A percentile compares a stretch with the other conserved stretches of the same genome.
phyloP scores from a whole-genome alignment of 1,139 yeast species.

The Kluyveromyces marxianus region DNA sequence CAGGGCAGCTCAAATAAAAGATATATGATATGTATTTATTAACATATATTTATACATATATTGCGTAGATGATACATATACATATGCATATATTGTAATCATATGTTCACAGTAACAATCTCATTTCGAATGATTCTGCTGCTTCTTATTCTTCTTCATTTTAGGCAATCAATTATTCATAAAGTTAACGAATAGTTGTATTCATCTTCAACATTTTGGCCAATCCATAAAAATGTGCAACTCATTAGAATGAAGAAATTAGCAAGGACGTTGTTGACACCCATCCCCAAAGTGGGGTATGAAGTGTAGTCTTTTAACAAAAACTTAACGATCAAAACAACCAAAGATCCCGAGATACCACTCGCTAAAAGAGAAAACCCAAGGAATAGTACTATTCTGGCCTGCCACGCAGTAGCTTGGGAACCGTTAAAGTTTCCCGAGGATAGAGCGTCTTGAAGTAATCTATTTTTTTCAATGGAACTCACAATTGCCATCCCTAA shows the following conservation, averaged over 20 bases:
- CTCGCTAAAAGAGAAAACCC: conserved; percentile 93
- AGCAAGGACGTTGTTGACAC: conserved; percentile 77
- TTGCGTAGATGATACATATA: not conserved
- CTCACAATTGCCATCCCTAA: conserved; percentile 89
- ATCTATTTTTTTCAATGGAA: conserved; percentile 78
- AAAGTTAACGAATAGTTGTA: conserved; percentile 85
- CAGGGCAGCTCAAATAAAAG: too few species aligned
- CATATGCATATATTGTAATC: not conserved
- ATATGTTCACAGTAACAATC: too few species aligned
- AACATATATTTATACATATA: not conserved
- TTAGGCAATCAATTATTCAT: conserved; percentile 26
- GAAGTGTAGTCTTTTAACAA: conserved; percentile 62
- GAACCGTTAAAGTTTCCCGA: conserved; percentile 33
- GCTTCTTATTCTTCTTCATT: too few species aligned
- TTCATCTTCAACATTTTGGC: conserved; percentile 93
- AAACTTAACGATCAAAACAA: conserved; percentile 79
- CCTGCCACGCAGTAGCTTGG: conserved; percentile 79
- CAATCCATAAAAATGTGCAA: conserved; percentile 83
- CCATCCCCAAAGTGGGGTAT: conserved; percentile 93
- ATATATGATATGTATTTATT: too few species aligned
- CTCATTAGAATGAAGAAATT: conserved; percentile 78
- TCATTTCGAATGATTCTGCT: too few species aligned
- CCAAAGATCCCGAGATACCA: conserved; percentile 87
- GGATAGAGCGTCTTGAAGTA: conserved; percentile 51
- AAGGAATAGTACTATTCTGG: conserved; percentile 76